These are phyloP conservation scores for Viridothelium virens DNA, from an alignment of 495 filamentous ascomycete genomes.

Conservation along the genomic window DNA sequence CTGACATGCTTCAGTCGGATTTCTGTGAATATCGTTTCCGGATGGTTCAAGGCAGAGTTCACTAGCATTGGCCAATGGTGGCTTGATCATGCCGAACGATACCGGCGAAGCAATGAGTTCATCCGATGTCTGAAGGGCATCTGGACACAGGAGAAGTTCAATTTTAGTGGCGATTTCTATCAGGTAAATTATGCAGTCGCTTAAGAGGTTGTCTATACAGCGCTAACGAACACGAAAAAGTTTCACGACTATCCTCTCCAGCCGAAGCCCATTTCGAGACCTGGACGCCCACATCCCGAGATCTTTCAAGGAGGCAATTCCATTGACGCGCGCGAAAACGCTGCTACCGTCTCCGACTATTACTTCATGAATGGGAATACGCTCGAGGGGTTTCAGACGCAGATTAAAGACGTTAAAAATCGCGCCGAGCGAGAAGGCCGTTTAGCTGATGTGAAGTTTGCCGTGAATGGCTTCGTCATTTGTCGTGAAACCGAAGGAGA, in stretches of 20 bases:
- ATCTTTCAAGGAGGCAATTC: conserved; percentile 47
- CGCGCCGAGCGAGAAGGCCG: conserved; percentile 36
- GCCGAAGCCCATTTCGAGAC: conserved; percentile 37
- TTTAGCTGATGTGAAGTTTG: conserved; percentile 38
- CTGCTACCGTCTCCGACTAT: conserved; percentile 38
- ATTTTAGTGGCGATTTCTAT: conserved; percentile 23
- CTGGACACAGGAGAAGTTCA: conserved; percentile 35
- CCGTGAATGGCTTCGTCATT: conserved; percentile 44
- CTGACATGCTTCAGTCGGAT: conserved; percentile 25
- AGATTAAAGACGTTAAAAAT: conserved; percentile 41
- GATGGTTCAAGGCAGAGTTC: conserved; percentile 47
- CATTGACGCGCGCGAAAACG: conserved; percentile 41
- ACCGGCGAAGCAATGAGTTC: conserved; percentile 42
- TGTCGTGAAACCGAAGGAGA: conserved; percentile 44
- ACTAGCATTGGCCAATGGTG: conserved; percentile 46
- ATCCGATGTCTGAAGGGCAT: conserved; percentile 42
- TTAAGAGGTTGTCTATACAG: no score
- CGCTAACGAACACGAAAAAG: conserved; percentile 24
- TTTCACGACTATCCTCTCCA: conserved; percentile 43
- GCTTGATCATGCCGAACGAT: conserved; percentile 45
- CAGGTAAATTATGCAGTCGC: conserved; percentile 13
- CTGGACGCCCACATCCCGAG: conserved; percentile 38
- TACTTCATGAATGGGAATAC: conserved; percentile 49
- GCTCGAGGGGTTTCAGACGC: conserved; percentile 41
- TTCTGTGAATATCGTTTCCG: conserved; percentile 44